These are phyloP conservation scores for Stenogyne calaminthoides DNA, from an alignment of 305 asterid genomes.

Conservation along the genomic window DNA sequence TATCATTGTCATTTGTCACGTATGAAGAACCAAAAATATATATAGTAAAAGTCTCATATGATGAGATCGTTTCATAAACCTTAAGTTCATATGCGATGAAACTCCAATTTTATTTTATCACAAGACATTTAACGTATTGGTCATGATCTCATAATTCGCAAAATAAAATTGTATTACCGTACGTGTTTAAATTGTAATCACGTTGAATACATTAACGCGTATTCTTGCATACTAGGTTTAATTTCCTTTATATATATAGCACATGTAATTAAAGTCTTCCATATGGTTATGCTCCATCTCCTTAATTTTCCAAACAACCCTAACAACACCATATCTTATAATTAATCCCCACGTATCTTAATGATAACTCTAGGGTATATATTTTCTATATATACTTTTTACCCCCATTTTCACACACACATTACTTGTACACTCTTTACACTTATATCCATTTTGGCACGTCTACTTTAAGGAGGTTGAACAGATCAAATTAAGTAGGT, in stretches of 20 bases:
- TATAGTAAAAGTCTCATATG: no score
- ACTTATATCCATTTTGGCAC: conserved; percentile 40
- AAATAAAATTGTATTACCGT: no score
- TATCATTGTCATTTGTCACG: no score
- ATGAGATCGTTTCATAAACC: no score
- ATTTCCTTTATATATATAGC: not conserved
- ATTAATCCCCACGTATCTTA: conserved; percentile 28
- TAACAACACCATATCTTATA: conserved; percentile 31
- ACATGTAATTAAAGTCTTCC: conserved; percentile 16
- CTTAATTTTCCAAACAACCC: conserved; percentile 53
- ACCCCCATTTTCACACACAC: conserved; percentile 8
- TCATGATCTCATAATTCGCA: no score
- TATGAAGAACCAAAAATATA: no score
- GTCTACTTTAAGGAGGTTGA: conserved; percentile 54
- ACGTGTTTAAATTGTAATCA: no score
- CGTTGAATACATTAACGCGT: not conserved
- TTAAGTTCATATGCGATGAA: no score
- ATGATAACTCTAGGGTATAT: conserved; percentile 41
- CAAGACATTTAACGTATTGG: no score
- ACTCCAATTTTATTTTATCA: no score
- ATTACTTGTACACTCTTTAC: not conserved
- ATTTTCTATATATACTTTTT: conserved; percentile 26
- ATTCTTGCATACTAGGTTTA: not conserved
- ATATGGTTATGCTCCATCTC: conserved; percentile 30
- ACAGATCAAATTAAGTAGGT: conserved; percentile 56